Percentiles rank a stretch among this genome's conserved stretches.
Conservation (phyloP, 2,329 filamentous ascomycete species). For the Trichothecium roseum region DNA sequence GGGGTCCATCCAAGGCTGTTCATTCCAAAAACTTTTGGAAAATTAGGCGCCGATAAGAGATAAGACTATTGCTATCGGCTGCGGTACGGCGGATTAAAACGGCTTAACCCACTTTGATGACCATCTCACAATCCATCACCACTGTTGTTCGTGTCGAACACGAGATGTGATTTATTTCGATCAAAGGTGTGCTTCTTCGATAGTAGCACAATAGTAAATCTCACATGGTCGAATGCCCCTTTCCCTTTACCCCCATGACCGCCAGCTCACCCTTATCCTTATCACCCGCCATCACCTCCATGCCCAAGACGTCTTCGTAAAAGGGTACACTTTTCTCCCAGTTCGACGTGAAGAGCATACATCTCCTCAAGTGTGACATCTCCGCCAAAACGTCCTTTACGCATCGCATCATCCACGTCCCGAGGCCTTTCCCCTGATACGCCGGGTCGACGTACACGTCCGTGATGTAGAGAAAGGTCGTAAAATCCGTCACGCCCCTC, state of each 20-base stretch:
- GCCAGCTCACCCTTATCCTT: conserved; percentile 5
- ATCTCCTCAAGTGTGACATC: conserved; percentile 44
- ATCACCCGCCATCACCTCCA: conserved; percentile 13
- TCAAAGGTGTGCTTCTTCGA: too few species aligned
- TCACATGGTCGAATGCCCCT: conserved; percentile 5
- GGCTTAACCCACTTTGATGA: too few species aligned
- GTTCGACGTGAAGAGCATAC: conserved; percentile 35
- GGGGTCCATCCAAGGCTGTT: not conserved
- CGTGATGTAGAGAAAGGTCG: conserved; percentile 51
- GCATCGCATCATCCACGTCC: conserved; percentile 49
- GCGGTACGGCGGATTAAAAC: too few species aligned
- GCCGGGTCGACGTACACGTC: conserved; percentile 50
- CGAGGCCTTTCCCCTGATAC: conserved; percentile 47
- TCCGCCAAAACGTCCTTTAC: conserved; percentile 38
- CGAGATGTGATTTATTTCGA: too few species aligned
- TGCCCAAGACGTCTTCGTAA: conserved; percentile 19
- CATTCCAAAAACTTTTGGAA: conserved; percentile 3
- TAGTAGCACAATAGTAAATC: too few species aligned
- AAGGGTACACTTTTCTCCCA: conserved; percentile 23
- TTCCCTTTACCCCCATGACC: conserved; percentile 12
- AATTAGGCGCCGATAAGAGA: conserved; percentile 3
- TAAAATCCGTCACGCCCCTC: conserved; percentile 51
- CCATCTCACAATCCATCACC: too few species aligned
- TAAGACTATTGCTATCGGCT: not conserved
- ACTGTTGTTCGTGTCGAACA: too few species aligned